Evolutionary conservation across 106 monocot genomes (phyloP).

Genomic region (Platanthera guangdongensis): DNA sequence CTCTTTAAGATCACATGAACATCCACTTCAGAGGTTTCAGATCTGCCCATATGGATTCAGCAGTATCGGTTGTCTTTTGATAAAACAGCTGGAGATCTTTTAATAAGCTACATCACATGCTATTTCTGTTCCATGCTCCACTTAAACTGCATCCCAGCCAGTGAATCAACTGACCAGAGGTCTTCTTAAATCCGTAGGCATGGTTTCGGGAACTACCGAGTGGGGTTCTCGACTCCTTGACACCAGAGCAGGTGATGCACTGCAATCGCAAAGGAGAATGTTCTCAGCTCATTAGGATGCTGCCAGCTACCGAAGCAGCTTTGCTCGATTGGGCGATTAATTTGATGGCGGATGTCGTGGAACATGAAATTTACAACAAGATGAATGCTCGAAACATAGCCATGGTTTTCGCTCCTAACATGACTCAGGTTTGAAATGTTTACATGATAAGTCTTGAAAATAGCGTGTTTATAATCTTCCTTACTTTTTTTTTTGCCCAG

Average conservation of each 20-base stretch:
- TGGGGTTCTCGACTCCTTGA: constrained; percentile 63
- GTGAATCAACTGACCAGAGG: neutral
- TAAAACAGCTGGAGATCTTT: too few relatives aligned
- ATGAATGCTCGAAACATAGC: constrained; percentile 95
- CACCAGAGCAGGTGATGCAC: constrained; percentile 79
- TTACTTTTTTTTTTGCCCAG: constrained; percentile 16
- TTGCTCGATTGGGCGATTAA: constrained; percentile 83
- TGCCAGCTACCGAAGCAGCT: constrained; percentile 62
- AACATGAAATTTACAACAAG: constrained; percentile 66
- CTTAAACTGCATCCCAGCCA: too few relatives aligned
- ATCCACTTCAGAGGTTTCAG: too few relatives aligned
- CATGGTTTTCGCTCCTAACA: constrained; percentile 96
- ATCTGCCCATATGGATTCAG: too few relatives aligned
- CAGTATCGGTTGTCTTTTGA: too few relatives aligned
- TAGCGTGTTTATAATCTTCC: neutral
- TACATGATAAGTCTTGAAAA: neutral
- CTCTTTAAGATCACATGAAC: too few relatives aligned
- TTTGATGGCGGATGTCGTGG: constrained; percentile 86
- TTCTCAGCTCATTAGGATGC: constrained; percentile 30
- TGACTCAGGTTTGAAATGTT: constrained; percentile 65
- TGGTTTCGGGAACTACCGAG: constrained; percentile 93
- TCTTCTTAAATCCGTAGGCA: constrained; percentile 31
- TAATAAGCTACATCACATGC: too few relatives aligned
- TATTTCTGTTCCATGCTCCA: too few relatives aligned
- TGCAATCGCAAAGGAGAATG: constrained; percentile 80